These are phyloP conservation scores for Nidula microcarpa DNA, from an alignment of 768 basidiomycete species.

Conservation along the genomic window DNA sequence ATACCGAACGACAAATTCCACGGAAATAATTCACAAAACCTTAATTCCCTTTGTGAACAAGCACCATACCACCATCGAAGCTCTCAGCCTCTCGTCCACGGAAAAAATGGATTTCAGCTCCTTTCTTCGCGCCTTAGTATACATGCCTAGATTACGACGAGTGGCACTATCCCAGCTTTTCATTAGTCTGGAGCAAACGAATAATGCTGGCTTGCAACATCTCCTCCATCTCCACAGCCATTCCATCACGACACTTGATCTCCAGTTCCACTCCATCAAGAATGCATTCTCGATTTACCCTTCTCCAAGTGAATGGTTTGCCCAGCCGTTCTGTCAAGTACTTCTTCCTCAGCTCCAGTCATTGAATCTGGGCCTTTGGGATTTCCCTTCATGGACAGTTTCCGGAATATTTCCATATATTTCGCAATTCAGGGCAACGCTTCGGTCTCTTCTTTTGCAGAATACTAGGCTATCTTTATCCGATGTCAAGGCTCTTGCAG, in stretches of 20 bases:
- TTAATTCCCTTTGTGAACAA: slow-evolving; percentile 19
- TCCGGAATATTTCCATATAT: neutral
- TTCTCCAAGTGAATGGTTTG: neutral
- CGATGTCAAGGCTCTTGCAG: neutral
- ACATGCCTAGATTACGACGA: slow-evolving; percentile 11
- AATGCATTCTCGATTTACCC: neutral
- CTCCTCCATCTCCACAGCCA: slow-evolving; percentile 13
- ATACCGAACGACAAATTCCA: slow-evolving; percentile 9
- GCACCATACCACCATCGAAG: slow-evolving; percentile 11
- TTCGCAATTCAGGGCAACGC: neutral
- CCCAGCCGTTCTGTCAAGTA: neutral
- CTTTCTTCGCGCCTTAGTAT: slow-evolving; percentile 9
- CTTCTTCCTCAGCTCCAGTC: neutral
- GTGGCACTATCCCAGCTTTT: slow-evolving; percentile 13
- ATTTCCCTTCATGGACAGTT: neutral
- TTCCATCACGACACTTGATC: slow-evolving; percentile 9
- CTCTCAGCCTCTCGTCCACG: slow-evolving; percentile 6
- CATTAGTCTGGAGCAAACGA: slow-evolving; percentile 8
- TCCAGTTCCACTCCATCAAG: slow-evolving; percentile 2
- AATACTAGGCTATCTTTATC: neutral
- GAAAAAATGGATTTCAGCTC: slow-evolving; percentile 11
- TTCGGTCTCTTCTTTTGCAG: neutral
- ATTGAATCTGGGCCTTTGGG: neutral
- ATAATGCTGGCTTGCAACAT: slow-evolving; percentile 13
- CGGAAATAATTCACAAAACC: slow-evolving; percentile 5